Evolutionary conservation across 257 asterid genomes (phyloP).

Genomic region (Eustoma russellianum): DNA sequence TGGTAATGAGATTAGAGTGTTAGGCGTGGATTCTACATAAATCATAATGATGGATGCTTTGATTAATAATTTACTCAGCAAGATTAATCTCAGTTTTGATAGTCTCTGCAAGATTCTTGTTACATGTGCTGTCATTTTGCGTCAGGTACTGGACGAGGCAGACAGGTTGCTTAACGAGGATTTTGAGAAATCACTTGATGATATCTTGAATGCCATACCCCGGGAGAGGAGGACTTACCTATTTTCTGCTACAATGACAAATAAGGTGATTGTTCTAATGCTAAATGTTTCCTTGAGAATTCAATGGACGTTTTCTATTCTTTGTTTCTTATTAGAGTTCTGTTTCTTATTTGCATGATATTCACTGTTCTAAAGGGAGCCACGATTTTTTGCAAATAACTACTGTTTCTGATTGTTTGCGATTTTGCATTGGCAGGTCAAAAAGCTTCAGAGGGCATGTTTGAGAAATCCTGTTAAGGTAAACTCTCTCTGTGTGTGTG

Average conservation of each 20-base stretch:
- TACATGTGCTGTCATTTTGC: not conserved
- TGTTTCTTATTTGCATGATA: not conserved
- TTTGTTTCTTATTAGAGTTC: not conserved
- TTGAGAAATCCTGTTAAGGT: slow-evolving; percentile 87
- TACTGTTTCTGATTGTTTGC: too few relatives aligned
- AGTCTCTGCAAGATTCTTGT: too few relatives aligned
- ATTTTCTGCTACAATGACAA: slow-evolving; percentile 97
- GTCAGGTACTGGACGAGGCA: slow-evolving; percentile 90
- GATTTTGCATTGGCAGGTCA: slow-evolving; percentile 37
- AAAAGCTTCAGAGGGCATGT: slow-evolving; percentile 90
- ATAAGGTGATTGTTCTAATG: slow-evolving; percentile 38
- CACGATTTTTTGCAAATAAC: not conserved
- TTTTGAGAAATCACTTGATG: slow-evolving; percentile 74
- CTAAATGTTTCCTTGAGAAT: not conserved
- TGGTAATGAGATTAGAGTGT: too few relatives aligned
- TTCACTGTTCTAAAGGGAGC: not conserved
- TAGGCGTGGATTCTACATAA: too few relatives aligned
- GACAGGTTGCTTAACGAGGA: slow-evolving; percentile 87
- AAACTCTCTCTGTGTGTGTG: slow-evolving; percentile 9
- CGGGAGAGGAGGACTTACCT: slow-evolving; percentile 75
- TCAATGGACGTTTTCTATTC: not conserved
- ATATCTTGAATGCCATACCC: slow-evolving; percentile 67
- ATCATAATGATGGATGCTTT: too few relatives aligned
- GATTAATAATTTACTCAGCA: too few relatives aligned
- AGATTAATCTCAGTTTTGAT: too few relatives aligned